Evolutionary conservation across 257 asterid genomes (phyloP).

Genomic region (Solanum gracilifrons): DNA sequence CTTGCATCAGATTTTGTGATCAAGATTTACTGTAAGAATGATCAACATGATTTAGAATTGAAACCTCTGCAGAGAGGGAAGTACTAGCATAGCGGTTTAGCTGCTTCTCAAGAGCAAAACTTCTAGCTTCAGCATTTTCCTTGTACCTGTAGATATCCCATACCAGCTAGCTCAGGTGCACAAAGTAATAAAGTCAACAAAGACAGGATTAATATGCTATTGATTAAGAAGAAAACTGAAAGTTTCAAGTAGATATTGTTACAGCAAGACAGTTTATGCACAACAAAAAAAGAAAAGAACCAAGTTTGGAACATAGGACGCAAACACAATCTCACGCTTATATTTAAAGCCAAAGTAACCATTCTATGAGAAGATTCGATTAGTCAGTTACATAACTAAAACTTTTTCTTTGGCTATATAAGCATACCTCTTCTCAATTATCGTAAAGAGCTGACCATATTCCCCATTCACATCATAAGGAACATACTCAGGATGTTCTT

Average conservation of each 20-base stretch:
- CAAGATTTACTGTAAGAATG: background rate
- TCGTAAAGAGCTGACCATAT: slow-evolving; percentile 75
- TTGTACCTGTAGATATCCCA: slow-evolving; percentile 48
- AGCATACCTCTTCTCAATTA: slow-evolving; percentile 64
- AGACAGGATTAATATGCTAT: background rate
- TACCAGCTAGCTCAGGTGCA: slow-evolving; percentile 4
- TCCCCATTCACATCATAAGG: slow-evolving; percentile 67
- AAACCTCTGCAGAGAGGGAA: slow-evolving; percentile 81
- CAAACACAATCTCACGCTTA: background rate
- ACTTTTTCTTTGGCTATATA: background rate
- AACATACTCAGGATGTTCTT: slow-evolving; percentile 67
- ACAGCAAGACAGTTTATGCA: background rate
- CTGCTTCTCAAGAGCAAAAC: slow-evolving; percentile 60
- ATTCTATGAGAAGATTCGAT: background rate
- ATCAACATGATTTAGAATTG: background rate
- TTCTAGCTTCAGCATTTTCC: slow-evolving; percentile 50
- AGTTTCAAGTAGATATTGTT: background rate
- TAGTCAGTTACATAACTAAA: background rate
- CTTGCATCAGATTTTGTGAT: background rate
- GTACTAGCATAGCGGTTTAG: slow-evolving; percentile 73
- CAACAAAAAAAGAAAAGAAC: background rate
- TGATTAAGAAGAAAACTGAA: background rate
- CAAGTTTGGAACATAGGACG: background rate
- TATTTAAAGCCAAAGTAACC: background rate
- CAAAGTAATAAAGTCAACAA: background rate